Base-by-base conservation (phyloP, 169 alveolate genomes). In the Blepharisma undulans region DNA sequence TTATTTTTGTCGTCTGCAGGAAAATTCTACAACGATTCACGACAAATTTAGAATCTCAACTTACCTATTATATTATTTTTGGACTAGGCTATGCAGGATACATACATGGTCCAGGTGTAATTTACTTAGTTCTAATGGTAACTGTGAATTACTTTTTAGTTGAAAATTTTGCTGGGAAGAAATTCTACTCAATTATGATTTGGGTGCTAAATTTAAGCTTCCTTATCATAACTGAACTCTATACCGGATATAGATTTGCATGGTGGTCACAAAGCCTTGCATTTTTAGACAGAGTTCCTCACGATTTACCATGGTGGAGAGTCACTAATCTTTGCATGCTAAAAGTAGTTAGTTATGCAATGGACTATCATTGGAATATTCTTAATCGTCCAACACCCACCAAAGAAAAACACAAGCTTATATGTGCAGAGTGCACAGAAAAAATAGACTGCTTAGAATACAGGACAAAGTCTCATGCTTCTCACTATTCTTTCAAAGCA, bases 291-390 rank as follows among this genome's bases (percentile, higher is more conserved):
- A 81, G 85, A 32, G 19, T 71, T 72, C 82, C 87, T 71, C 25
- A 82, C 12, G 82, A 94, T n/a, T 88, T 94, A 36, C 90, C 93
- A 21, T 96, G 98, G 98, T 88, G 93, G 77, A 29, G 88, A 25
- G 86, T 90, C 30, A 94, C 90, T 92, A 95, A 95, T 48, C 84
- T 96, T 79, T 91, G 84, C 76, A 90, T 96, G 91, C 76, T 96
- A 84, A 95, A 92, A 91, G 92, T 96, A 22, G 92, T 96, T 4
- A 92, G 96, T 82, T 96, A 91, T 92, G 92, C 93, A 59, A 93
- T 96, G 72, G 98, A 96, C 86, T 89, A 79, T 36, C 84, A 92
- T 36, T 92, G 95, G 95, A 87, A 89, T 4, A 77, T 33, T 4
- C 79, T 72, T 22, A 87, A 92, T 30, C 74, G 87, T 85, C 88